Base-by-base conservation (phyloP, 2,329 filamentous ascomycete genomes). In the Fusarium virguliforme region DNA sequence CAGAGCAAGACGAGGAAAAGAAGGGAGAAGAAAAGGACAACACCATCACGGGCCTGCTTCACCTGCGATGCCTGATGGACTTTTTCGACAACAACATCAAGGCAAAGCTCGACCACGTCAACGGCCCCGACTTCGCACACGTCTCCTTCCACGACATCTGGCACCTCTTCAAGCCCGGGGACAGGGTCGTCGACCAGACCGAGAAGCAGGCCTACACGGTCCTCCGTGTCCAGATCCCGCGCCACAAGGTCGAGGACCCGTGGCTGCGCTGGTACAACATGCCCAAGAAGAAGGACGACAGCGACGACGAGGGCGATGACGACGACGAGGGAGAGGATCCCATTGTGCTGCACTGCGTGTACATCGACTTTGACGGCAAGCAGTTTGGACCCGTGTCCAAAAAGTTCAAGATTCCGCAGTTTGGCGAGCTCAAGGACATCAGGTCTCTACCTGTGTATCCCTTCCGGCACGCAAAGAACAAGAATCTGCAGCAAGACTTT, bases 351-450 rank as follows among this genome's bases (percentile, higher is more conserved):
- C n/a, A n/a, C 12, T 53, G 48, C 6, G 30, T 53, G n/a, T 35
- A 53, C n/a, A 53, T 53, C 30, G 73, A 80, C 56, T 81, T 79
- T 56, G 77, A 81, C 35, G 80, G 79, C 0, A 71, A 71, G 4
- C 22, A 57, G 2, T 53, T 80, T 2, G 79, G 79, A 0, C 79
- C 78, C 0, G 75, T 80, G 0, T 10, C 3, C 1, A 70, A 63
- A 2, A 57, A 8, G 0, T 76, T 79, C n/a, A 18, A 62, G 0
- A 68, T 81, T 40, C 32, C 54, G 5, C 59, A 57, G 3, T 81
- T 75, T 43, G 77, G 77, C 0, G 76, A 76, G 4, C 71, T 75
- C 24, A 77, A 65, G 46, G 46, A 51, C 1, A 56, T 80, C 10
- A 70, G 67, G 0, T 70, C 74, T 0, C 67, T 81, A 0, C 57